Evolutionary conservation across 768 basidiomycete species (phyloP).

Genomic region (Pulveroboletus sp.): DNA sequence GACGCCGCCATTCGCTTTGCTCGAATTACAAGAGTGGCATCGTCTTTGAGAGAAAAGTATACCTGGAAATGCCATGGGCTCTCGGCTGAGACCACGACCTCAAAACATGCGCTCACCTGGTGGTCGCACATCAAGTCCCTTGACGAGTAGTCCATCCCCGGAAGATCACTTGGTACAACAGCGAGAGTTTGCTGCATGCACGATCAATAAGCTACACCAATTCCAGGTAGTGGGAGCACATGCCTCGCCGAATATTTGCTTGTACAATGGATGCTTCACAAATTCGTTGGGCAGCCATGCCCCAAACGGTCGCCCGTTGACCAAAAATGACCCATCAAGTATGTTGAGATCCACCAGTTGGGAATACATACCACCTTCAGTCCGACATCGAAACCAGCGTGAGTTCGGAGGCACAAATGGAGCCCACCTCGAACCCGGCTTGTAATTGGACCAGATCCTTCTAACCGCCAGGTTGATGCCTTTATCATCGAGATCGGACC

Average conservation of each 20-base stretch:
- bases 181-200: too few species aligned
- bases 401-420: conserved; percentile 16
- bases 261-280: background rate
- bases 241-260: too few species aligned
- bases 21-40: conserved; percentile 16
- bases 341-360: conserved; percentile 40
- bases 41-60: too few species aligned
- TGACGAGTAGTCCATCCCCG: too few species aligned
- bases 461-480: conserved; percentile 34
- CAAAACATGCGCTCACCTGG: too few species aligned
- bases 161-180: too few species aligned
- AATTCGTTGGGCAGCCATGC: conserved; percentile 32
- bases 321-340: conserved; percentile 39
- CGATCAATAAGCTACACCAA: too few species aligned
- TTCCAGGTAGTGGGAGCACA: too few species aligned
- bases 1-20: conserved; percentile 1
- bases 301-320: conserved; percentile 40
- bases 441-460: conserved; percentile 32
- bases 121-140: too few species aligned
- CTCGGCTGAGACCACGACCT: too few species aligned
- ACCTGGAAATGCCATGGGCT: too few species aligned
- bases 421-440: conserved; percentile 23
- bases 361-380: conserved; percentile 12
- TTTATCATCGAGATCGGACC: background rate
- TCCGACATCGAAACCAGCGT: conserved; percentile 30